Conservation (phyloP, 139 green algal genomes). For the Micromonas pusilla region DNA sequence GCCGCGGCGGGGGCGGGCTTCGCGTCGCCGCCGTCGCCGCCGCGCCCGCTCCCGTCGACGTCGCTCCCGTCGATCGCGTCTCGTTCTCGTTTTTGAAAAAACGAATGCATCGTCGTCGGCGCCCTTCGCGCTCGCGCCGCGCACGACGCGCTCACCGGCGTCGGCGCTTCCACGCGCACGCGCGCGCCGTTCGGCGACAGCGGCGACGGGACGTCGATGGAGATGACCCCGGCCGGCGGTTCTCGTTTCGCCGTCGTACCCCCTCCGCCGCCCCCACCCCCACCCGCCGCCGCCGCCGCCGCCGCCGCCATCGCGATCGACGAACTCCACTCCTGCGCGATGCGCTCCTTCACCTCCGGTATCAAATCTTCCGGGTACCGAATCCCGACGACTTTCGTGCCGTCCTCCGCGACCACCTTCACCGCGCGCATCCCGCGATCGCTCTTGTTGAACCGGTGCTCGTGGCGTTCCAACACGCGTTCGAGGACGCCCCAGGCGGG, state of each 20-base stretch:
- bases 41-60: not conserved
- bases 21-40: no score
- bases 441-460: not conserved
- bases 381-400: constrained; percentile 10
- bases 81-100: not conserved
- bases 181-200: not conserved
- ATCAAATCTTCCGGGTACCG: constrained; percentile 23
- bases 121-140: not conserved
- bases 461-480: not conserved
- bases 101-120: not conserved
- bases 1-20: no score
- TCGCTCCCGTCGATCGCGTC: not conserved
- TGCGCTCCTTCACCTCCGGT: not conserved
- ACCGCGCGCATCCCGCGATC: constrained; percentile 24
- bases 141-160: not conserved
- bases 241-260: not conserved
- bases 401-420: not conserved
- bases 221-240: no score
- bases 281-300: not conserved
- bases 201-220: not conserved
- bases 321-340: not conserved
- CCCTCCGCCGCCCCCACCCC: not conserved
- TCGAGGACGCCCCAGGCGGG: constrained; percentile 13
- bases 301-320: not conserved
- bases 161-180: not conserved